Evolutionary conservation across 1,139 yeast genomes (phyloP).

Genomic region (Yamadazyma pseudoaaseri): DNA sequence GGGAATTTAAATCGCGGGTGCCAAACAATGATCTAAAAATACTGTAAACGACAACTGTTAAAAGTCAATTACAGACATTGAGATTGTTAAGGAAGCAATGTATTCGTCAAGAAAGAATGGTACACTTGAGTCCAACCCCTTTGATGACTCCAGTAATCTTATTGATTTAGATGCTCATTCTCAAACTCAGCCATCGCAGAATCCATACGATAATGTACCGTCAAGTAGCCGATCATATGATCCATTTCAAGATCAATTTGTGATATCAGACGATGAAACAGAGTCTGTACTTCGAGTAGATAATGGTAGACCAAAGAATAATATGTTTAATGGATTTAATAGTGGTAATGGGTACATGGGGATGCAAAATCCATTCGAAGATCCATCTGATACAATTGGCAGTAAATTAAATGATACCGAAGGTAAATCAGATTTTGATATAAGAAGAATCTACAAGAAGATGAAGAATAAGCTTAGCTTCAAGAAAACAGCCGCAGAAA

Average conservation of each 20-base stretch:
- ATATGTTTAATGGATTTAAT: background rate
- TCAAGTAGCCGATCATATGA: slow-evolving; percentile 9
- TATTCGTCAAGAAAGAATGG: slow-evolving; percentile 1
- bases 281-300: background rate
- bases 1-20: background rate
- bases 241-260: slow-evolving; percentile 16
- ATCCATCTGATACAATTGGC: slow-evolving; percentile 14
- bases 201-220: slow-evolving; percentile 8
- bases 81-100: no score
- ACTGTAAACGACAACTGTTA: no score
- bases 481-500: slow-evolving; percentile 7
- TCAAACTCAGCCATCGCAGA: background rate
- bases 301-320: background rate
- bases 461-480: slow-evolving; percentile 12
- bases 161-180: slow-evolving; percentile 28
- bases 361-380: slow-evolving; percentile 36
- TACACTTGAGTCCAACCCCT: slow-evolving; percentile 18
- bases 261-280: slow-evolving; percentile 9
- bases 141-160: slow-evolving; percentile 26
- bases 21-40: background rate
- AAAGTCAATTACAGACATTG: no score
- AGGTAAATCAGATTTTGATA: slow-evolving; percentile 14
- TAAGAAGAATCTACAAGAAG: slow-evolving; percentile 13
- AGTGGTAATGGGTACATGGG: slow-evolving; percentile 13
- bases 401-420: slow-evolving; percentile 8